phyloP scores from a whole-genome alignment of 805 yeast species.

The Sugiyamaella smithiae region DNA sequence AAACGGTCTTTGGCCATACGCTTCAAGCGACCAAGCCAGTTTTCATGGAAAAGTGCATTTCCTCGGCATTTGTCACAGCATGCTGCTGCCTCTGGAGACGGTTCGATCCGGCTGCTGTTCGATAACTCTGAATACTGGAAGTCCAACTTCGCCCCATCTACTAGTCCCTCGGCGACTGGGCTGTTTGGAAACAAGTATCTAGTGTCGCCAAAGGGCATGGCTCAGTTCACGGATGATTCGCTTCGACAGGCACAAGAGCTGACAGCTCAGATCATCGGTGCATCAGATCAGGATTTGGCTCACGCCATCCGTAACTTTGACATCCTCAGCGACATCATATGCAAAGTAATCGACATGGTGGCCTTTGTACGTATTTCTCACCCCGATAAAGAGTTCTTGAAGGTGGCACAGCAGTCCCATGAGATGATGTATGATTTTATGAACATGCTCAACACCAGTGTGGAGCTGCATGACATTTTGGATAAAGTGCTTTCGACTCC shows the following conservation, averaged over 20 bases:
- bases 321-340: conserved; percentile 78
- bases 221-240: conserved; percentile 62
- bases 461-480: conserved; percentile 61
- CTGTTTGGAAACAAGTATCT: conserved; percentile 72
- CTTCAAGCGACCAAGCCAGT: too few relatives aligned
- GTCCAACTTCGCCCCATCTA: background rate
- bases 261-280: conserved; percentile 50
- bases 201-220: conserved; percentile 66
- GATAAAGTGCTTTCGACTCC: conserved; percentile 49
- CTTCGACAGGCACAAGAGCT: conserved; percentile 62
- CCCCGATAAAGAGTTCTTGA: conserved; percentile 66
- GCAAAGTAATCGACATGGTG: conserved; percentile 90
- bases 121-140: conserved; percentile 1
- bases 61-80: too few relatives aligned
- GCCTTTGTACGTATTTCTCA: conserved; percentile 89
- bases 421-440: conserved; percentile 88
- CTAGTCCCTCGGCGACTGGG: conserved; percentile 43
- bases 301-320: conserved; percentile 68
- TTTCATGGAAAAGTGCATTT: too few relatives aligned
- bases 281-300: conserved; percentile 42
- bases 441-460: conserved; percentile 87
- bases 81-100: too few relatives aligned
- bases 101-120: conserved; percentile 3
- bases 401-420: conserved; percentile 84
- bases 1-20: too few relatives aligned